Evolutionary conservation across 257 asterid genomes (phyloP).

Genomic region (Knoxia roxburghii): DNA sequence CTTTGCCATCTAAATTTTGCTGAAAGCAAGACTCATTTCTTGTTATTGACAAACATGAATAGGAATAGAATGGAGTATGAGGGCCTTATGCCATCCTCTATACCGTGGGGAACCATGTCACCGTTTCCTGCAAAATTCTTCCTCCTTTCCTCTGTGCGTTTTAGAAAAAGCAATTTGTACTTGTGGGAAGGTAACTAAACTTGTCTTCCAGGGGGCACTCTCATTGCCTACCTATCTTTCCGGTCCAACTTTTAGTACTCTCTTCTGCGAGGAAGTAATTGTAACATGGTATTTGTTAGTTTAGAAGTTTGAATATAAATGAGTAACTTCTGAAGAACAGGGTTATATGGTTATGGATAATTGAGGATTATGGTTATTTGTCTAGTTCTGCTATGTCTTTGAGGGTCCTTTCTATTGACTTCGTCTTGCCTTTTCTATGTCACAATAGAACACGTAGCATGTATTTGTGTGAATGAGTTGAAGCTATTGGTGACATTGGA

Average conservation of each 20-base stretch:
- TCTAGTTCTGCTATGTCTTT: neutral
- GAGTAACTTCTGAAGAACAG: neutral
- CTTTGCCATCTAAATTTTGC: neutral
- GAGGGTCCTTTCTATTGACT: neutral
- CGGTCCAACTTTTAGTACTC: neutral
- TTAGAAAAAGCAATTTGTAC: neutral
- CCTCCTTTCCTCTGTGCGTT: neutral
- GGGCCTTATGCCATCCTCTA: neutral
- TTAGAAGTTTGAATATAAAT: neutral
- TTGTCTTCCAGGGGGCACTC: neutral
- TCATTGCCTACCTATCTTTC: neutral
- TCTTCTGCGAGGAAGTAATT: too few relatives aligned
- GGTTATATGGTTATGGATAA: neutral
- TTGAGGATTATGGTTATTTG: constrained; percentile 3
- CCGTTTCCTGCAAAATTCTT: constrained; percentile 3
- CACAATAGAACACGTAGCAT: neutral
- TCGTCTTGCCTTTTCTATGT: neutral
- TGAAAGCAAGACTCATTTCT: neutral
- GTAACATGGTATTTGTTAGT: neutral
- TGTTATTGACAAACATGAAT: neutral
- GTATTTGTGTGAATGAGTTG: neutral
- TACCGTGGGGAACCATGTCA: neutral
- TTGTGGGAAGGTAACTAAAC: neutral
- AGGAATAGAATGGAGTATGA: neutral
- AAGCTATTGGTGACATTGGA: neutral